Percentiles rank a stretch among this genome's conserved stretches.
phyloP scores from a whole-genome alignment of 2,329 filamentous ascomycete genomes.

The Fusarium falciforme region DNA sequence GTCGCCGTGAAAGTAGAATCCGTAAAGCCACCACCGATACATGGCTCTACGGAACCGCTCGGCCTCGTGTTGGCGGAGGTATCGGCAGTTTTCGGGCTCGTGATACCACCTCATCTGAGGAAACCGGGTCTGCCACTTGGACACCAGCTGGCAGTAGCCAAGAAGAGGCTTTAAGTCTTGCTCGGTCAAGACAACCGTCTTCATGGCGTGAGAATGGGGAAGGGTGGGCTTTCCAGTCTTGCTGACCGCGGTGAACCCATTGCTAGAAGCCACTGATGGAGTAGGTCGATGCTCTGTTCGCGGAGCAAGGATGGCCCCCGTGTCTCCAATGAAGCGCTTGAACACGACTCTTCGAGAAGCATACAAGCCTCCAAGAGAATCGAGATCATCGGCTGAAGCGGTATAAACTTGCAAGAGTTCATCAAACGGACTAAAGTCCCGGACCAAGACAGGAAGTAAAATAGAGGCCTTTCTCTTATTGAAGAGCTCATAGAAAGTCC shows the following conservation, averaged over 20 bases:
- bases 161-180: slow-evolving; percentile 50
- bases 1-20: slow-evolving; percentile 63
- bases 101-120: slow-evolving; percentile 61
- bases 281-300: slow-evolving; percentile 13
- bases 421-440: slow-evolving; percentile 58
- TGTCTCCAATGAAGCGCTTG: slow-evolving; percentile 50
- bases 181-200: slow-evolving; percentile 47
- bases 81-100: slow-evolving; percentile 57
- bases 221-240: slow-evolving; percentile 36
- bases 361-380: slow-evolving; percentile 48
- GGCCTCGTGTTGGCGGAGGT: slow-evolving; percentile 56
- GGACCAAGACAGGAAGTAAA: slow-evolving; percentile 55
- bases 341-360: slow-evolving; percentile 54
- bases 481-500: slow-evolving; percentile 55
- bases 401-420: slow-evolving; percentile 61
- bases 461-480: slow-evolving; percentile 54
- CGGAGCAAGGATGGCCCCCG: slow-evolving; percentile 43
- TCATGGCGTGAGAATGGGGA: neutral
- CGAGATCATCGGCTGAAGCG: slow-evolving; percentile 53
- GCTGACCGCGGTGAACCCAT: slow-evolving; percentile 37
- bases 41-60: slow-evolving; percentile 62
- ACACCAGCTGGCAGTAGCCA: slow-evolving; percentile 50
- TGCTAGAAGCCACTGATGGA: neutral
- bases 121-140: slow-evolving; percentile 54
- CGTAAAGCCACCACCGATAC: slow-evolving; percentile 67